These are phyloP conservation scores for Anisodus tanguticus DNA, from an alignment of 257 asterid genomes.

Conservation along the genomic window DNA sequence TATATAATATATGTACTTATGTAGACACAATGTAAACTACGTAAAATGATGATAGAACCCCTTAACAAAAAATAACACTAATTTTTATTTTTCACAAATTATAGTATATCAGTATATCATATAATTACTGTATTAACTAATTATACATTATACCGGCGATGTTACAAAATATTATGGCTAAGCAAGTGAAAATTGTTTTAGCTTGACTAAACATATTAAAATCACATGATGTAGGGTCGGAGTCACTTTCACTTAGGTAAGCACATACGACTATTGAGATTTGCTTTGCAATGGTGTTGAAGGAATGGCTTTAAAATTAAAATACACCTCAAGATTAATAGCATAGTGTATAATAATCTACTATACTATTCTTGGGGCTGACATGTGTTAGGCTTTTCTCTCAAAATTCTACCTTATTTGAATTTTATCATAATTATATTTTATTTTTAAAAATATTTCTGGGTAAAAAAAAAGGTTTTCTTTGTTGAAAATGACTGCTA, in stretches of 20 bases:
- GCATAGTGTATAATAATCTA: not conserved
- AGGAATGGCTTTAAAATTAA: not conserved
- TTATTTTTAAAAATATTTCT: too few relatives aligned
- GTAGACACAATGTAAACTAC: too few relatives aligned
- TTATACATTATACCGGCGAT: not conserved
- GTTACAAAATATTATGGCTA: not conserved
- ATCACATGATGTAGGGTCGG: not conserved
- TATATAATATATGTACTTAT: too few relatives aligned
- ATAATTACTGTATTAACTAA: not conserved
- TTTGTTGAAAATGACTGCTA: too few relatives aligned
- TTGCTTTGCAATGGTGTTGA: slow-evolving; percentile 1
- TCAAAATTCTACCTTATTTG: too few relatives aligned
- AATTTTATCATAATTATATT: too few relatives aligned
- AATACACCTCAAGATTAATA: not conserved
- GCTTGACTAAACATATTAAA: not conserved
- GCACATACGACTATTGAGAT: slow-evolving; percentile 1
- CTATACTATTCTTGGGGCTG: not conserved
- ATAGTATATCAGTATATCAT: not conserved
- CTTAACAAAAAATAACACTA: too few relatives aligned
- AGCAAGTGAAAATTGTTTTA: not conserved
- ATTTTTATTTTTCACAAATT: too few relatives aligned
- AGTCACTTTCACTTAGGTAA: slow-evolving; percentile 22
- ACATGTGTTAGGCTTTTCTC: too few relatives aligned
- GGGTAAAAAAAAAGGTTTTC: too few relatives aligned
- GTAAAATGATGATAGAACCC: too few relatives aligned